Evolutionary conservation across 306 rosid genomes (phyloP).

Genomic region (Quercus berberidifolia): DNA sequence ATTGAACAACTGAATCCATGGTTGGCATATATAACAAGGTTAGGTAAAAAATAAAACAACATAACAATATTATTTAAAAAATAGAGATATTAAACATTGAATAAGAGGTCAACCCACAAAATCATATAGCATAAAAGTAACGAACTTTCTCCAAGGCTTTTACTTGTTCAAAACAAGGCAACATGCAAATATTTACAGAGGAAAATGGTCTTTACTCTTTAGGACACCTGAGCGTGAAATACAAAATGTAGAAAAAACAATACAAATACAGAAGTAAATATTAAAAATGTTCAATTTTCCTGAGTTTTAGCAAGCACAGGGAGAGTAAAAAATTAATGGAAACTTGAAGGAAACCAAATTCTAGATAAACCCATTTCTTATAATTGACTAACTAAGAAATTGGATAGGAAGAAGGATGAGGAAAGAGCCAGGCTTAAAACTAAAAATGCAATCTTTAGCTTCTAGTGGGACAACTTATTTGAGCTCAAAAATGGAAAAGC

Average conservation of each 20-base stretch:
- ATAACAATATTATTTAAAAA: no score
- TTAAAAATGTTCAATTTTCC: neutral
- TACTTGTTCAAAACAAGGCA: no score
- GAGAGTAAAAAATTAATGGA: neutral
- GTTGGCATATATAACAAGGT: neutral
- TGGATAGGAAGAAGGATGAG: neutral
- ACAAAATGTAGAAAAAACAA: neutral
- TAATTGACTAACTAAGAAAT: neutral
- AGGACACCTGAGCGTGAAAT: no score
- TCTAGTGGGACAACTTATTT: neutral
- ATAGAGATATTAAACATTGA: no score
- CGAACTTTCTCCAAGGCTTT: no score
- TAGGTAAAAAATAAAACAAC: neutral
- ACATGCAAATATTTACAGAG: no score
- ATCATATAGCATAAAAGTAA: no score
- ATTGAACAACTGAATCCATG: neutral
- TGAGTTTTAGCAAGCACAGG: neutral
- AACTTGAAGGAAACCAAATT: neutral
- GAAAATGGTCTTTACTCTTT: no score
- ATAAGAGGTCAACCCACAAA: no score
- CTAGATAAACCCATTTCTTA: no score
- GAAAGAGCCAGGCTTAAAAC: neutral
- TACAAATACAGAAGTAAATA: neutral
- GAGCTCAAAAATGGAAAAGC: neutral
- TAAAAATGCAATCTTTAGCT: neutral